Evolutionary conservation across 2,329 filamentous ascomycete genomes (phyloP), one percentile per base, ranked within the genome.

Genomic region (Aphanocladium album): DNA sequence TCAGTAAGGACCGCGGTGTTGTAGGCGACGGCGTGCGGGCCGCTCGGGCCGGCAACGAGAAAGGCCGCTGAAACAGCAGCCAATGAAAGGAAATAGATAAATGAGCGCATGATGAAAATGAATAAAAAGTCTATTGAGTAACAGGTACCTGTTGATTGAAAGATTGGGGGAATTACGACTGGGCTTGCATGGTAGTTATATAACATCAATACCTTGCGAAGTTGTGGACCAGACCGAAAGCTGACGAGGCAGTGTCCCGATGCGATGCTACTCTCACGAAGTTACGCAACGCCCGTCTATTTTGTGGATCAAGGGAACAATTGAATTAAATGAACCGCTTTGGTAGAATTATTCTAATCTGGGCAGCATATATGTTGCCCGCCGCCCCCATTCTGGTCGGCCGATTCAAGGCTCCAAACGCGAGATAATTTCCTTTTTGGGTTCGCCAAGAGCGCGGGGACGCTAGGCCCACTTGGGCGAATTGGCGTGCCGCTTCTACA

Each of bases 1-100:
- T 76, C 74, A 6, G 69, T 72, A 45, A 76, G 65, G 35, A 60
- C 39, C 3, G 67, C 60, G 25, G 67, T 59, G 2, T 65, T 64
- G 21, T 69, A 61, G 30, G 68, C 67, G 11, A 74, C 71, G 1
- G 64, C 62, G 41, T 68, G 74, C 5, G 70, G 67, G 0, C 73
- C 72, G n/a, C 56, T 67, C 0, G 70, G 68, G 1, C 65, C 64
- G 1, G 72, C 67, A 0, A 75, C 61, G 5, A 71, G 54, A 6
- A 71, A 21, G 6, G 71, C 71, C 17, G 64, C 49, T 3, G 61
- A 12, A 11, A 52, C 64, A 0, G 64, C 39, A 11, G 62, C 59
- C 3, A 69, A 30, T 0, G 68, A 33, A 0, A 67, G 47, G 1
- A 65, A 21, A 1, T 65, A 33, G n/a, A 68, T 27, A 9, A 57